A percentile compares a stretch with the other conserved stretches of the same genome.
These are phyloP conservation scores for Phytopythium helicoides DNA, from an alignment of 352 stramenopile species.

Conservation along the genomic window DNA sequence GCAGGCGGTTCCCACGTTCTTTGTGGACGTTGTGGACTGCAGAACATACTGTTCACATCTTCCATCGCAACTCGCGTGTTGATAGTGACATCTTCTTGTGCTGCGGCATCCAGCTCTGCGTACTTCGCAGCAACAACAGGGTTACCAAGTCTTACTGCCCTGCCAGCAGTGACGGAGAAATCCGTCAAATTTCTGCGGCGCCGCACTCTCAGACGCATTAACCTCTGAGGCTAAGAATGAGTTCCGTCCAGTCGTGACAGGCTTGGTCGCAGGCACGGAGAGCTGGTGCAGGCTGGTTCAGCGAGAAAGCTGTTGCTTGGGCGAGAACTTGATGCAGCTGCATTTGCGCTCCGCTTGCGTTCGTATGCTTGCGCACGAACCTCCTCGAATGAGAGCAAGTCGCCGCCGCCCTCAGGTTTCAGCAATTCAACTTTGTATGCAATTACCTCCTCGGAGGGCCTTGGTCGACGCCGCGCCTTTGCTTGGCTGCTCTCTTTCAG, in stretches of 20 bases:
- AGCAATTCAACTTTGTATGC: conserved; percentile 46
- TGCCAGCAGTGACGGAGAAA: conserved; percentile 3
- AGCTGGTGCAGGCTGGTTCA: background rate
- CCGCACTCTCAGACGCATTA: background rate
- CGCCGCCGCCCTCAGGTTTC: conserved; percentile 29
- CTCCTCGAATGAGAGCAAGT: conserved; percentile 81
- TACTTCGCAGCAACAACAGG: conserved; percentile 10
- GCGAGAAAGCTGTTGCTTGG: conserved; percentile 9
- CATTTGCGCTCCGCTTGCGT: no score
- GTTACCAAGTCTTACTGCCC: background rate
- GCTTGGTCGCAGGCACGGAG: background rate
- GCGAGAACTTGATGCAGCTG: background rate
- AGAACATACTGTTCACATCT: conserved; percentile 88
- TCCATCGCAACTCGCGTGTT: conserved; percentile 82
- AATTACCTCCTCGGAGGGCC: conserved; percentile 18
- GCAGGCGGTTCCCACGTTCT: conserved; percentile 41
- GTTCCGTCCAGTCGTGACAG: background rate
- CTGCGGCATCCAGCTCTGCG: conserved; percentile 25
- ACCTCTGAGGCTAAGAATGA: conserved; percentile 2
- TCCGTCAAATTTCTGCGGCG: background rate
- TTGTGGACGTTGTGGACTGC: conserved; percentile 54
- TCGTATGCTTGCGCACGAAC: conserved; percentile 42
- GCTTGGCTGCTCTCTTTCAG: conserved; percentile 14
- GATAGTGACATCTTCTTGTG: conserved; percentile 86
- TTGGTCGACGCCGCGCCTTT: conserved; percentile 1